Evolutionary conservation across 139 green algal genomes (phyloP), one percentile per base, ranked within the genome.

Genomic region (Picochlorum sp.): DNA sequence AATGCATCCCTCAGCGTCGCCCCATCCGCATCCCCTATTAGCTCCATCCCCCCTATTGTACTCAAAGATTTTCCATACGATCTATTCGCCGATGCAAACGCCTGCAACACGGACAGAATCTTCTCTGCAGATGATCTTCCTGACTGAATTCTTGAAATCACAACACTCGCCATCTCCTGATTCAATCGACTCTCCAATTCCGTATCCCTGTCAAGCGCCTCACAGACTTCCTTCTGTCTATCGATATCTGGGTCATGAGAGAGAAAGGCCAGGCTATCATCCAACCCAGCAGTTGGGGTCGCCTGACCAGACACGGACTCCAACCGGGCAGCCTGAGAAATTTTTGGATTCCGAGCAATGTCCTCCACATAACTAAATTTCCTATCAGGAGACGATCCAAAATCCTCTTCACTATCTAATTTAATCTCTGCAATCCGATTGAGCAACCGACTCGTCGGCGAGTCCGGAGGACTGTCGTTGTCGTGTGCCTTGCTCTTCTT

Each of bases 81-180:
- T 9, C 45, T 54, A 66, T 85, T 77, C 20, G 78, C 71, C 3
- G 55, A 63, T 4, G 71, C 63, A 23, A 75, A 58, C 4, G 74
- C 78, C 68, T 83, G 74, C 52, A 83, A 76, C 24, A 79, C 71
- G 13, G 67, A 70, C 20, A 85, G 61, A 41, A 74, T 59, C 32
- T 60, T 67, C 65, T 85, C 78, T 6, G 71, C 44, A 18, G 65
- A 57, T 1, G 47, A 15, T n/a, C 69, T 63, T 14, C 61, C 66
- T 41, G 56, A 72, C 15, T 73, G 57, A 61, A 85, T 45, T 44
- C 78, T 62, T 6, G 49, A 50, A 45, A 68, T 63, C 57, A 80
- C 70, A 6, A 81, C 44, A 11, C 11, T 38, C 23, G 70, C 72
- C 57, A 84, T 71, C 26, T 71, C 58, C 8, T 68, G 49, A 56